Evolutionary conservation across 331 rosid species (phyloP).

Genomic region (Arachis monticola): DNA sequence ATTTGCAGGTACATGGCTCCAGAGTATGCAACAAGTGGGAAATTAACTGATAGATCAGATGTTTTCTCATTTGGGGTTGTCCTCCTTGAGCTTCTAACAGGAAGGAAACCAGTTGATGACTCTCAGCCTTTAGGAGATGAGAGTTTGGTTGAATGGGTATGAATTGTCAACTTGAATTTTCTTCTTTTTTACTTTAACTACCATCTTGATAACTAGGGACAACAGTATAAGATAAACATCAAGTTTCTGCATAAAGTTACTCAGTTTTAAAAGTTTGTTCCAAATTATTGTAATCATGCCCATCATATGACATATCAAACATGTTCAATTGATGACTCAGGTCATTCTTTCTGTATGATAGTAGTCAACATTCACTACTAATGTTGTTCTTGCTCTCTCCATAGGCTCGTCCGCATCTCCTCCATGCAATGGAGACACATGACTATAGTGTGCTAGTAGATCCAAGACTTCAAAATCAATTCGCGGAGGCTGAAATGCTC

Average conservation of each 20-base stretch:
- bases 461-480: constrained; percentile 65
- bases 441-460: constrained; percentile 63
- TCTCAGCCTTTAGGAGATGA: constrained; percentile 87
- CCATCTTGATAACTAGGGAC: constrained; percentile 10
- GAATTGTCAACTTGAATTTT: constrained; percentile 22
- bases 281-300: constrained; percentile 6
- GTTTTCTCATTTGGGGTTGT: constrained; percentile 96
- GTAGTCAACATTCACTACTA: neutral
- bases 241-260: neutral
- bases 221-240: neutral
- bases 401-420: constrained; percentile 92
- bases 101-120: constrained; percentile 82
- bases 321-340: constrained; percentile 17
- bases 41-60: constrained; percentile 92
- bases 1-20: constrained; percentile 91
- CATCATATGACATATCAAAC: neutral
- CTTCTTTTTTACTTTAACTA: neutral
- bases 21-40: constrained; percentile 96
- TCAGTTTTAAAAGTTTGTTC: neutral
- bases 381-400: constrained; percentile 34
- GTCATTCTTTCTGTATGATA: constrained; percentile 1
- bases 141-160: constrained; percentile 97
- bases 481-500: constrained; percentile 75
- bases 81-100: constrained; percentile 91
- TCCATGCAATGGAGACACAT: constrained; percentile 67